Conservation (phyloP, 306 rosid genomes). For the Vigna unguiculata region DNA sequence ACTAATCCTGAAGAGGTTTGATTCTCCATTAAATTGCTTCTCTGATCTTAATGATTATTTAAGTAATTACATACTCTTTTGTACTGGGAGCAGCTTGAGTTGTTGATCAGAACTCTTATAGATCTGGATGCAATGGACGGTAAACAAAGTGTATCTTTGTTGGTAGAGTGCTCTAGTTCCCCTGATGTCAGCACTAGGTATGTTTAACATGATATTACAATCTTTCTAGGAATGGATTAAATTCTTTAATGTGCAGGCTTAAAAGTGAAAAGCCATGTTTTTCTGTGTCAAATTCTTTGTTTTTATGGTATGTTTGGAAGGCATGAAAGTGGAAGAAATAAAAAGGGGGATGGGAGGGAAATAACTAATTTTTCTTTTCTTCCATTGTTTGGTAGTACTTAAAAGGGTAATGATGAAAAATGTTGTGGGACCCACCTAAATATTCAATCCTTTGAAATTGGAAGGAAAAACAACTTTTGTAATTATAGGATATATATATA, state of each 20-base stretch:
- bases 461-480: not conserved
- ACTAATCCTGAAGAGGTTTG: constrained; percentile 97
- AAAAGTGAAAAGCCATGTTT: constrained; percentile 34
- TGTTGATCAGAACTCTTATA: constrained; percentile 83
- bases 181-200: constrained; percentile 91
- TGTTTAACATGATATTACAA: constrained; percentile 26
- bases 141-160: constrained; percentile 78
- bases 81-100: constrained; percentile 74
- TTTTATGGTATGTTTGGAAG: not conserved
- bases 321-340: not conserved
- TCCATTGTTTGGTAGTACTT: not conserved
- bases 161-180: constrained; percentile 92
- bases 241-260: constrained; percentile 12
- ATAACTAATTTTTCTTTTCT: not conserved
- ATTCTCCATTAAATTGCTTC: constrained; percentile 33
- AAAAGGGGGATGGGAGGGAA: not conserved
- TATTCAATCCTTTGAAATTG: not conserved
- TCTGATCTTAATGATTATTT: constrained; percentile 35
- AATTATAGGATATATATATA: not conserved
- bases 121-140: constrained; percentile 99
- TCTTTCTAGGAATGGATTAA: constrained; percentile 28
- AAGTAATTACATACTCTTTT: constrained; percentile 36
- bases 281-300: constrained; percentile 6
- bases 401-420: not conserved
- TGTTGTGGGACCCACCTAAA: not conserved